Percentiles rank a stretch among this genome's conserved stretches.
These are phyloP conservation scores for Hypocrella siamensis DNA, from an alignment of 2,329 filamentous ascomycete genomes.

Conservation along the genomic window DNA sequence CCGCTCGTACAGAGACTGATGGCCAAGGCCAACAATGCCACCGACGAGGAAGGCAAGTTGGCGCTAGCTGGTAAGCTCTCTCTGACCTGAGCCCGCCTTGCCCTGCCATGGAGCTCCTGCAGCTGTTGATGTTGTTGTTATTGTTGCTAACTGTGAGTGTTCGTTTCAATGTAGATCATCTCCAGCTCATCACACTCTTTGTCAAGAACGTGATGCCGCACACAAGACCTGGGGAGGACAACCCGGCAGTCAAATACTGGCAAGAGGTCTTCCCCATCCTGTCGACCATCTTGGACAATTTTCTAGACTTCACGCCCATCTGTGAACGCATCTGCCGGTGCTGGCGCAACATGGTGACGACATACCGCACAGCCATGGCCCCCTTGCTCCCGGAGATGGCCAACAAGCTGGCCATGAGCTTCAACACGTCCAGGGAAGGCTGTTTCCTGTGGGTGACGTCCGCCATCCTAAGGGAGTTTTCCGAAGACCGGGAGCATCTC, in stretches of 20 bases:
- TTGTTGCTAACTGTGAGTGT: background rate
- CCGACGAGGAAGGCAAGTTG: constrained; percentile 68
- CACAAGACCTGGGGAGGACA: constrained; percentile 53
- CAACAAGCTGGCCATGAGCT: constrained; percentile 74
- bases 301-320: constrained; percentile 72
- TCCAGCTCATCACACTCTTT: constrained; percentile 86
- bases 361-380: constrained; percentile 78
- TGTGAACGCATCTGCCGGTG: constrained; percentile 87
- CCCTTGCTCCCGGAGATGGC: constrained; percentile 75
- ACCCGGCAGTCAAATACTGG: constrained; percentile 93
- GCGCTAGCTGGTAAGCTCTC: constrained; percentile 59
- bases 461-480: constrained; percentile 89
- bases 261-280: constrained; percentile 83
- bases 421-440: constrained; percentile 73
- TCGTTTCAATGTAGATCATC: constrained; percentile 44
- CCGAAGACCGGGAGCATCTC: constrained; percentile 74
- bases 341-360: constrained; percentile 95
- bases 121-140: too few species aligned
- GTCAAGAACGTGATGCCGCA: constrained; percentile 64
- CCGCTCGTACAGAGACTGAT: constrained; percentile 77
- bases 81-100: background rate
- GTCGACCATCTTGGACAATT: constrained; percentile 74
- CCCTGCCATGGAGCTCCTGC: too few species aligned
- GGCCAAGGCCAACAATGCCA: constrained; percentile 71
- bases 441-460: constrained; percentile 99